phyloP scores from a whole-genome alignment of 176 grass and related monocot genomes.

The Eragrostis nindensis region DNA sequence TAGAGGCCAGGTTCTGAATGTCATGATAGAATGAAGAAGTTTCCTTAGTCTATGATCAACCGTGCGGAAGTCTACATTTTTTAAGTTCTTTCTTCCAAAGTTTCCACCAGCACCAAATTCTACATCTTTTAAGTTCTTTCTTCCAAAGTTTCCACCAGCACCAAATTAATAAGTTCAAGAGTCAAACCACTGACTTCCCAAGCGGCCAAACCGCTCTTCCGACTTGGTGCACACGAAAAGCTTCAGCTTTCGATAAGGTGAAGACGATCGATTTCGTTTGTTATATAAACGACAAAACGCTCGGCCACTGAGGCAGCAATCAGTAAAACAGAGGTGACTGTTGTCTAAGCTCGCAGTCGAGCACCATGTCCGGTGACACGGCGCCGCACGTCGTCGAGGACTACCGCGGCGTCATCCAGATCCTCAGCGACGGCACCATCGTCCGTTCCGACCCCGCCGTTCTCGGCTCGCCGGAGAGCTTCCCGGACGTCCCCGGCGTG shows the following conservation, averaged over 20 bases:
- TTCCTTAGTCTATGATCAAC: background rate
- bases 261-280: background rate
- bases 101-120: background rate
- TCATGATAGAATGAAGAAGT: background rate
- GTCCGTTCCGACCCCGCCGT: constrained; percentile 26
- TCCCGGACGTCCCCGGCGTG: constrained; percentile 17
- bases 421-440: constrained; percentile 40
- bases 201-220: too few relatives aligned
- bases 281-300: background rate
- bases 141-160: background rate
- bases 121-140: background rate
- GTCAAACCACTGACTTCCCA: background rate
- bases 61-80: background rate
- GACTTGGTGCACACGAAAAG: background rate
- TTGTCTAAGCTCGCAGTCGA: background rate
- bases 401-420: constrained; percentile 28
- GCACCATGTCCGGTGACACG: constrained; percentile 7
- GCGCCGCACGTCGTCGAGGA: constrained; percentile 35
- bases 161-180: background rate
- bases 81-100: background rate
- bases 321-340: background rate
- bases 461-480: background rate
- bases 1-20: background rate
- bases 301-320: background rate
- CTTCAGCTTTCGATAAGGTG: background rate